phyloP scores from a whole-genome alignment of 1,139 yeast genomes.

The Yamadazyma songkhlaensis region DNA sequence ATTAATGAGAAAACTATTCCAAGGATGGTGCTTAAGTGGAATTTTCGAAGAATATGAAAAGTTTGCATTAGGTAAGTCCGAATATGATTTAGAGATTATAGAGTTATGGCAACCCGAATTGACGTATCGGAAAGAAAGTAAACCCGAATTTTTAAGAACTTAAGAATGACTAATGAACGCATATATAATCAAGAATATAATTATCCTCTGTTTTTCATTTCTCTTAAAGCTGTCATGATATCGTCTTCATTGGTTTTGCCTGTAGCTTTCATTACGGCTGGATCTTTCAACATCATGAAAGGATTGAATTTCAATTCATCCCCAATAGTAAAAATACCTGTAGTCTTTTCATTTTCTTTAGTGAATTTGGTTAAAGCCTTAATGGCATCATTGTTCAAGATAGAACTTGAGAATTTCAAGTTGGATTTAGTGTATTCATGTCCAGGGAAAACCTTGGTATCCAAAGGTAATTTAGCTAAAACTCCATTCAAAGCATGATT shows the following conservation, averaged over 20 bases:
- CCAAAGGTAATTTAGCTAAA: slow-evolving; percentile 60
- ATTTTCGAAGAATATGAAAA: slow-evolving; percentile 91
- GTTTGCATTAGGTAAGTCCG: slow-evolving; percentile 92
- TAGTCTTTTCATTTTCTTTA: slow-evolving; percentile 60
- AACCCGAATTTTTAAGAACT: slow-evolving; percentile 36
- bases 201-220: slow-evolving; percentile 54
- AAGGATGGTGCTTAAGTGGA: slow-evolving; percentile 93
- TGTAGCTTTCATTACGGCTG: slow-evolving; percentile 48
- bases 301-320: slow-evolving; percentile 87
- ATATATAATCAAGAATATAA: no score
- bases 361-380: slow-evolving; percentile 51
- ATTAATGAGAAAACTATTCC: slow-evolving; percentile 74
- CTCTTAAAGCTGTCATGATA: slow-evolving; percentile 66
- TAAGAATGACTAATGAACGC: neutral
- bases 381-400: slow-evolving; percentile 57
- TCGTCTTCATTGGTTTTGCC: slow-evolving; percentile 39
- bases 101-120: slow-evolving; percentile 49
- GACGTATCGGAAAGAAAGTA: slow-evolving; percentile 26
- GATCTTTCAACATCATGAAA: slow-evolving; percentile 73
- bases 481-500: slow-evolving; percentile 57
- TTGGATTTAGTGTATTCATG: slow-evolving; percentile 92
- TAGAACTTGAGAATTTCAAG: slow-evolving; percentile 67
- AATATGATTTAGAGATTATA: slow-evolving; percentile 74
- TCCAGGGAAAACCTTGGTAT: slow-evolving; percentile 82
- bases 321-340: slow-evolving; percentile 80